Evolutionary conservation across 179 eudicot genomes (phyloP), one percentile per base, ranked within the genome.

Genomic region (Spergularia azorica): DNA sequence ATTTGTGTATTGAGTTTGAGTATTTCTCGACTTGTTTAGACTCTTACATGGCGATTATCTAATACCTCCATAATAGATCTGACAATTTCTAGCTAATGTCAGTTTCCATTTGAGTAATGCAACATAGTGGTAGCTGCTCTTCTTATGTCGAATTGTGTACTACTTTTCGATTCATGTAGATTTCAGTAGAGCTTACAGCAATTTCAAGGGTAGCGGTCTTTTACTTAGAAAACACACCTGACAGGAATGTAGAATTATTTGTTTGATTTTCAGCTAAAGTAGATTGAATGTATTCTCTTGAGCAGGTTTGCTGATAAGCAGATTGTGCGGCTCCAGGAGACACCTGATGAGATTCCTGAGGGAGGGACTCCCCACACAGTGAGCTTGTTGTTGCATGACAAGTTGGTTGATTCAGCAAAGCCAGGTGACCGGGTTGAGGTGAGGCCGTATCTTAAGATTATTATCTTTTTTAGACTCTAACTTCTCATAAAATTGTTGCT

Each of bases 381-480:
- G 57, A 95, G 97, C 81, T 87, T 95, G 88, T 81, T 95, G 90
- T 87, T 92, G 95, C 97, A 95, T 73, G 98, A 95, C 84, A 95
- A 91, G 83, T 79, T 95, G 83, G 98, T 95, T 26, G 98, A 95
- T 83, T 82, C 89, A 54, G 96, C 87, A 60, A 95, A 92, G 76
- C 98, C 98, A 20, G 98, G 98, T 86, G 98, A 95, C 83, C 83
- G 98, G 67, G 92, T 95, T 82, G 98, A 92, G 97, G 98, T 95
- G 80, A 84, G 89, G 39, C 63, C 66, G 50, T 78, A 10, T 60
- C 8, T 18, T 39, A 57, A 64, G 15, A 26, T 17, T 46, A n/a
- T 48, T 48, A 1, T 4, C 58, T 67, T 54, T 32, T 18, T 5
- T 43, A 12, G 9, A 18, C 68, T 6, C 58, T 38, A 4, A 26